Conservation (phyloP, 441 rosid species). For the Hura crepitans region DNA sequence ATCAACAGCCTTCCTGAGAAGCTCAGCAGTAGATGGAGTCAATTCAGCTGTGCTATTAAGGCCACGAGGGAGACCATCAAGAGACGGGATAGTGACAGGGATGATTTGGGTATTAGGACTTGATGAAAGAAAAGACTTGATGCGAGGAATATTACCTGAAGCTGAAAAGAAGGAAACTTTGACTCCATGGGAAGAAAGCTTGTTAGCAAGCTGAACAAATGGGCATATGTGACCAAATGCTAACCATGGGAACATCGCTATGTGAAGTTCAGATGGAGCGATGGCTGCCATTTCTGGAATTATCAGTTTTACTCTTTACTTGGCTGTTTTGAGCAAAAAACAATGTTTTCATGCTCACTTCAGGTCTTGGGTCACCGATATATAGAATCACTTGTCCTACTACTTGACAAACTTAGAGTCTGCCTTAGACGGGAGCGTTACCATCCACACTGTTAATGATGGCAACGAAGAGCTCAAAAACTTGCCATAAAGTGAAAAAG, state of each 20-base stretch:
- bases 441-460: too few species aligned
- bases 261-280: background rate
- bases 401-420: too few species aligned
- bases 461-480: too few species aligned
- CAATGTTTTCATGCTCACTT: background rate
- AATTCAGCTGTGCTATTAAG: conserved; percentile 31
- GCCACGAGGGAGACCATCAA: conserved; percentile 24
- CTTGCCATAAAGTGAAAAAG: too few species aligned
- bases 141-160: conserved; percentile 31
- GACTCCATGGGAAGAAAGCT: conserved; percentile 33
- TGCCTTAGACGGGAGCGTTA: too few species aligned
- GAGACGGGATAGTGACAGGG: conserved; percentile 25
- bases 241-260: conserved; percentile 24
- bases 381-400: background rate
- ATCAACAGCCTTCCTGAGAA: conserved; percentile 27
- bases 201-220: conserved; percentile 25
- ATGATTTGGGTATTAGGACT: conserved; percentile 24
- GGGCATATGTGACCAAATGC: conserved; percentile 29
- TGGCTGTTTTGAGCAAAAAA: too few species aligned
- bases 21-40: conserved; percentile 27
- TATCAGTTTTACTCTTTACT: too few species aligned
- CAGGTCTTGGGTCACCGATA: background rate
- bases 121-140: conserved; percentile 22
- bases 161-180: conserved; percentile 37
- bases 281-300: background rate